Conservation (phyloP, 2,329 filamentous ascomycete genomes). For the Hymenoscyphus fructigenus region DNA sequence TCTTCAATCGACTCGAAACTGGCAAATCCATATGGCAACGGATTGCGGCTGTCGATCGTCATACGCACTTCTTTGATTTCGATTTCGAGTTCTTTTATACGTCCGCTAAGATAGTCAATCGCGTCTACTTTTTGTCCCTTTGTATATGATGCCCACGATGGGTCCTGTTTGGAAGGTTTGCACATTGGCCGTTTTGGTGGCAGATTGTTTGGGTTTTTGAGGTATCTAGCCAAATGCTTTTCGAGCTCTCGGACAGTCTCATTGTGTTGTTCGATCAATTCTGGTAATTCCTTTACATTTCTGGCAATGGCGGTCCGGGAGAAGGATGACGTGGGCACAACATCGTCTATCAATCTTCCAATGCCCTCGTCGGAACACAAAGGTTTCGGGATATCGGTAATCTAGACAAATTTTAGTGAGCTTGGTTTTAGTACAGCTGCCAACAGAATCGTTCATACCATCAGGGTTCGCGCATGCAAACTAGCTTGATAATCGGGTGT, state of each 20-base stretch:
- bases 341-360: slow-evolving; percentile 74
- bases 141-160: slow-evolving; percentile 61
- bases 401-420: slow-evolving; percentile 41
- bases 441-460: slow-evolving; percentile 46
- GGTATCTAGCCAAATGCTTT: slow-evolving; percentile 79
- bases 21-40: slow-evolving; percentile 90
- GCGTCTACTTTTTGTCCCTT: slow-evolving; percentile 80
- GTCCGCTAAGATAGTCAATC: slow-evolving; percentile 86
- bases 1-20: slow-evolving; percentile 88
- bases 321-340: slow-evolving; percentile 75
- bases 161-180: slow-evolving; percentile 77
- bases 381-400: slow-evolving; percentile 81
- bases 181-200: slow-evolving; percentile 76
- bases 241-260: slow-evolving; percentile 80
- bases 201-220: slow-evolving; percentile 80
- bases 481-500: slow-evolving; percentile 85
- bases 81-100: slow-evolving; percentile 78
- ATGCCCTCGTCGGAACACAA: slow-evolving; percentile 83
- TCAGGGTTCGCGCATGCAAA: slow-evolving; percentile 71
- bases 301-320: slow-evolving; percentile 81
- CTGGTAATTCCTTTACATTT: slow-evolving; percentile 87
- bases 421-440: neutral
- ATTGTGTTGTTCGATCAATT: slow-evolving; percentile 81
- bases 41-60: slow-evolving; percentile 81
- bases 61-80: slow-evolving; percentile 82